Evolutionary conservation across 2,329 filamentous ascomycete species (phyloP).

Genomic region (Colletotrichum sp.): DNA sequence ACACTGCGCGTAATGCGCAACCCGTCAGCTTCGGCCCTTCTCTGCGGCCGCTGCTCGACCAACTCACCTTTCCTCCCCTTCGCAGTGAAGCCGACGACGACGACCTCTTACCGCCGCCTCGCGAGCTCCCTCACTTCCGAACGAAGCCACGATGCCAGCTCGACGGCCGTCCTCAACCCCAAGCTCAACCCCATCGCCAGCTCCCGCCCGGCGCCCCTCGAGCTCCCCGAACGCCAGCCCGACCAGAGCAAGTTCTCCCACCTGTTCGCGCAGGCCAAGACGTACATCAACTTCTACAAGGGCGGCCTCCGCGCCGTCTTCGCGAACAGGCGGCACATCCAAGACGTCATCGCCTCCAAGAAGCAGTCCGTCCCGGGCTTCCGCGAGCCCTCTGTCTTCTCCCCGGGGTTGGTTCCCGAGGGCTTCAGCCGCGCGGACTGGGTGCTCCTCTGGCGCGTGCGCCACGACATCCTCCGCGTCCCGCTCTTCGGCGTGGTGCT

Average conservation of each 20-base stretch:
- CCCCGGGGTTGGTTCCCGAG: constrained; percentile 35
- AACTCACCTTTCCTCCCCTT: not conserved
- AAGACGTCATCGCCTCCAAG: constrained; percentile 43
- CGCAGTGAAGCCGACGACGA: not conserved
- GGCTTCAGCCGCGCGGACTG: constrained; percentile 68
- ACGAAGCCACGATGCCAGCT: not conserved
- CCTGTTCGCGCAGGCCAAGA: constrained; percentile 67
- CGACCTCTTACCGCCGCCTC: constrained; percentile 5
- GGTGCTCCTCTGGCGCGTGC: constrained; percentile 71
- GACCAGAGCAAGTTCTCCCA: constrained; percentile 46
- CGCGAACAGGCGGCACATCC: constrained; percentile 64
- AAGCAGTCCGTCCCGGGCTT: constrained; percentile 65
- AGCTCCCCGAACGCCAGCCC: constrained; percentile 61
- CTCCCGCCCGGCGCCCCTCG: constrained; percentile 75
- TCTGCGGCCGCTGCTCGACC: not conserved
- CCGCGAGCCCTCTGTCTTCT: constrained; percentile 47
- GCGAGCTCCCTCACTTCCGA: constrained; percentile 1
- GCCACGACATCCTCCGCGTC: constrained; percentile 77
- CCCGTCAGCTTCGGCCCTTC: not conserved
- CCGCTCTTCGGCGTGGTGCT: constrained; percentile 80
- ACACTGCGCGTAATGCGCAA: constrained; percentile 23
- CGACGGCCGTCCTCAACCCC: not conserved
- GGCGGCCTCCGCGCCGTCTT: constrained; percentile 78
- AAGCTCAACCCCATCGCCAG: constrained; percentile 73
- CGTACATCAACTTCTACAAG: constrained; percentile 89